Base-by-base conservation (phyloP, 2,329 filamentous ascomycete genomes). In the Epichloe aotearoae region DNA sequence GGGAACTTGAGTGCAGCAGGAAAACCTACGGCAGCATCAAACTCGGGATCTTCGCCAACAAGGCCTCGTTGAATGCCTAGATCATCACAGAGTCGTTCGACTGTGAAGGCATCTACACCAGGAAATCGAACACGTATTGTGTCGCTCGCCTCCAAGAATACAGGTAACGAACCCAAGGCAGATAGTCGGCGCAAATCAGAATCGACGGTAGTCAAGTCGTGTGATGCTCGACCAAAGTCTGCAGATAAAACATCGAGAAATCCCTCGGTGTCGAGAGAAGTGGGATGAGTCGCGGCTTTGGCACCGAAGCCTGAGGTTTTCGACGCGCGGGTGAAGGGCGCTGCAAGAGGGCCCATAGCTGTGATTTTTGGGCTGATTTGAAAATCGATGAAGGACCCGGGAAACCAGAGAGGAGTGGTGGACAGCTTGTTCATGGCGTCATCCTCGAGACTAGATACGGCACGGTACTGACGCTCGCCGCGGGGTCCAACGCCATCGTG, bases 361-460 rank as follows among this genome's bases (percentile, higher is more conserved):
- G 91, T 97, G 62, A 97, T 81, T 53, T 87, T 94, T 3, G 93
- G 93, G 67, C 82, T 88, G 59, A 97, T 73, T 59, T 82, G 76
- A 71, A 97, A 98, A 68, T 95, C 89, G 63, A 98, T 76, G 66
- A 80, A 91, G 1, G 90, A 86, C 26, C 93, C 93, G 3, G 88
- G 81, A 3, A 70, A 55, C 67, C 61, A 67, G 64, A 71, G 75
- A 48, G 77, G 71, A 7, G 80, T 69, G 42, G 73, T 74, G 36
- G 77, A 75, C 69, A 93, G 76, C 64, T 80, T 86, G 53, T 77
- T 75, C 57, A 79, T 76, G 11, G 84, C 79, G 66, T 90, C 77
- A 56, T 93, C 80, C 62, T 93, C 85, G 3, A 88, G 69, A 11
- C 74, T 72, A 36, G 83, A 86, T n/a, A 96, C 80, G 33, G 80